Conservation (phyloP, 306 rosid genomes). For the Phaseolus lunatus region DNA sequence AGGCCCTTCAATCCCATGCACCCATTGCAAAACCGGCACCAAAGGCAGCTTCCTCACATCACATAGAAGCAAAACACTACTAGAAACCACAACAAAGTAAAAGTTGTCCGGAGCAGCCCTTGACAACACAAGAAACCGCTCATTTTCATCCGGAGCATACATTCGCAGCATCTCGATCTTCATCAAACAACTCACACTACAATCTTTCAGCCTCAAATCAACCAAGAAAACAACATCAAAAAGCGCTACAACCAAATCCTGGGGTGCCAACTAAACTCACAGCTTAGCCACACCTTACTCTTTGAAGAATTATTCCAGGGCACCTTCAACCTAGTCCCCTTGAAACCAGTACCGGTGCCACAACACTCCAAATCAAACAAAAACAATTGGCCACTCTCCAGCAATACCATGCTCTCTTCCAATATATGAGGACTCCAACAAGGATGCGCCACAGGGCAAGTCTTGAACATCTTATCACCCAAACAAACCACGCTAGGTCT, state of each 20-base stretch:
- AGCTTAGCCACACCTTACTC: conserved; percentile 59
- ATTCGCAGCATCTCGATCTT: conserved; percentile 57
- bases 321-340: conserved; percentile 64
- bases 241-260: conserved; percentile 65
- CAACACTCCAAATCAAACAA: conserved; percentile 68
- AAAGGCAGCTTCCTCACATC: conserved; percentile 73
- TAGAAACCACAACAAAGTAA: conserved; percentile 64
- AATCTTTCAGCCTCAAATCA: conserved; percentile 58
- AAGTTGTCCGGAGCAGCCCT: conserved; percentile 58
- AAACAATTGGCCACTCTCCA: conserved; percentile 64
- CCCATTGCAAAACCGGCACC: conserved; percentile 70
- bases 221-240: conserved; percentile 70
- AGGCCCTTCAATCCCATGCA: conserved; percentile 64
- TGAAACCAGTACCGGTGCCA: conserved; percentile 27
- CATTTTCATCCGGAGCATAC: conserved; percentile 52
- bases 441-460: conserved; percentile 56
- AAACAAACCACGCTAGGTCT: conserved; percentile 44
- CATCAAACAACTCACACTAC: conserved; percentile 56
- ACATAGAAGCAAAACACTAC: conserved; percentile 59
- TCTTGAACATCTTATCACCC: conserved; percentile 64
- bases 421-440: conserved; percentile 73
- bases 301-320: conserved; percentile 51
- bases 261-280: conserved; percentile 80
- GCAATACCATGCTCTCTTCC: conserved; percentile 64
- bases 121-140: conserved; percentile 62